Conservation (phyloP, 768 basidiomycete species). For the Phallus indusiatus region DNA sequence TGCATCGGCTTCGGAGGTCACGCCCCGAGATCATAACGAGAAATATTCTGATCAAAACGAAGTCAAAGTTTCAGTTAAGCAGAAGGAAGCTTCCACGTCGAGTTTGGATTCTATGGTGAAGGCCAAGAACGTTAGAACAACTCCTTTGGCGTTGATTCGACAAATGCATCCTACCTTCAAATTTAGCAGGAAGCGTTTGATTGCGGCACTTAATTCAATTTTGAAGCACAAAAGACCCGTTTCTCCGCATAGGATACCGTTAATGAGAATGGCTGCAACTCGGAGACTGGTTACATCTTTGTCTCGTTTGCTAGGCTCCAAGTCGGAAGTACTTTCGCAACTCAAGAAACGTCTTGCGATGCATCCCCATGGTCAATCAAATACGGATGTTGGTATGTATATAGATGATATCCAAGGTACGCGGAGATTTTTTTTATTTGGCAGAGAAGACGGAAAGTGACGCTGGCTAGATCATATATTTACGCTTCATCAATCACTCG, state of each 20-base stretch:
- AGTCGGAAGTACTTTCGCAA: conserved; percentile 74
- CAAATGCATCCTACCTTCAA: neutral
- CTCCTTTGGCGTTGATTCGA: neutral
- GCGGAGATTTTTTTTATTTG: conserved; percentile 12
- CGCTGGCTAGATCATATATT: conserved; percentile 69
- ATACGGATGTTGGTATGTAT: conserved; percentile 67
- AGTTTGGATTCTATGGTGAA: neutral
- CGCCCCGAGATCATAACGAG: neutral
- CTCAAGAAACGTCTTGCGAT: conserved; percentile 58
- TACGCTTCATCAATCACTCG: conserved; percentile 73
- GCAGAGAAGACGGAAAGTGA: conserved; percentile 2
- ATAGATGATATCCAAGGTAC: conserved; percentile 88
- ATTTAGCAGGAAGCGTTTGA: neutral
- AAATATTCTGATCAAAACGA: neutral
- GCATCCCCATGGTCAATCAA: neutral
- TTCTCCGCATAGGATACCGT: neutral
- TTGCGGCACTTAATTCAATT: neutral
- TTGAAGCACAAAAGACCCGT: neutral
- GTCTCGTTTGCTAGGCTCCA: conserved; percentile 63
- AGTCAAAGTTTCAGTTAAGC: neutral
- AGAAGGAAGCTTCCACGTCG: neutral
- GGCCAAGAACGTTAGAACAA: neutral
- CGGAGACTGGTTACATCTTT: conserved; percentile 73
- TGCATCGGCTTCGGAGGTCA: neutral
- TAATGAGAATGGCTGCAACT: conserved; percentile 64